Percentiles rank a stretch among this genome's conserved stretches.
Conservation (phyloP, 2,329 filamentous ascomycete genomes). For the Fusarium keratoplasticum region DNA sequence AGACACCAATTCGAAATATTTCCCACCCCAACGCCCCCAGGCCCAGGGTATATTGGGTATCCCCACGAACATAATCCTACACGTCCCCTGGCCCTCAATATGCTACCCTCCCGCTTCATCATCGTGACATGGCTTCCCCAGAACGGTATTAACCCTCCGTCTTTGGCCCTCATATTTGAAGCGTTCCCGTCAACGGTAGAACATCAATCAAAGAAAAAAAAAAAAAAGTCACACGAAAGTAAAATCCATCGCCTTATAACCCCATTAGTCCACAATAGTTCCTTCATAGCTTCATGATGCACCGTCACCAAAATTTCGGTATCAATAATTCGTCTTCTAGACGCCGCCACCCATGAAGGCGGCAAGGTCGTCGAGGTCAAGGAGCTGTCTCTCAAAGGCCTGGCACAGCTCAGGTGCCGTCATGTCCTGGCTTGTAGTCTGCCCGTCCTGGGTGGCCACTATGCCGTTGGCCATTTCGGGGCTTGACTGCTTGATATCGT, state of each 20-base stretch:
- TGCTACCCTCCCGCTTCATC: conserved; percentile 8
- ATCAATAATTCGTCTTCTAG: conserved; percentile 42
- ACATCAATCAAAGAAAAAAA: neutral
- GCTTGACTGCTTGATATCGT: conserved; percentile 53
- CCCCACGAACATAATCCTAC: conserved; percentile 39
- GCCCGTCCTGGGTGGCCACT: conserved; percentile 46
- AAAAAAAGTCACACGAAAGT: conserved; percentile 1
- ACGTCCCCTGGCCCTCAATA: conserved; percentile 14
- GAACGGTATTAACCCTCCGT: conserved; percentile 14
- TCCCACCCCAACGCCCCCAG: conserved; percentile 42
- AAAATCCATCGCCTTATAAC: conserved; percentile 14
- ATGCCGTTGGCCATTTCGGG: conserved; percentile 50
- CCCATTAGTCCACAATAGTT: conserved; percentile 18
- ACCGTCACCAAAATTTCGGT: neutral
- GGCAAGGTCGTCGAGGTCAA: conserved; percentile 70
- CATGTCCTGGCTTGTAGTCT: conserved; percentile 62
- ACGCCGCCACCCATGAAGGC: conserved; percentile 73
- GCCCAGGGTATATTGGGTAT: conserved; percentile 47
- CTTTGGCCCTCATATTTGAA: neutral
- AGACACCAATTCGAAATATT: conserved; percentile 28
- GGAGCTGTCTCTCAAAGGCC: conserved; percentile 69
- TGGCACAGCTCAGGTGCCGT: conserved; percentile 68
- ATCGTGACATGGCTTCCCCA: conserved; percentile 12
- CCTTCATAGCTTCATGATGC: conserved; percentile 15
- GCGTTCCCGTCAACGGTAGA: neutral